Conservation (phyloP, 495 filamentous ascomycete genomes). For the Hypoxylon subgilvum region DNA sequence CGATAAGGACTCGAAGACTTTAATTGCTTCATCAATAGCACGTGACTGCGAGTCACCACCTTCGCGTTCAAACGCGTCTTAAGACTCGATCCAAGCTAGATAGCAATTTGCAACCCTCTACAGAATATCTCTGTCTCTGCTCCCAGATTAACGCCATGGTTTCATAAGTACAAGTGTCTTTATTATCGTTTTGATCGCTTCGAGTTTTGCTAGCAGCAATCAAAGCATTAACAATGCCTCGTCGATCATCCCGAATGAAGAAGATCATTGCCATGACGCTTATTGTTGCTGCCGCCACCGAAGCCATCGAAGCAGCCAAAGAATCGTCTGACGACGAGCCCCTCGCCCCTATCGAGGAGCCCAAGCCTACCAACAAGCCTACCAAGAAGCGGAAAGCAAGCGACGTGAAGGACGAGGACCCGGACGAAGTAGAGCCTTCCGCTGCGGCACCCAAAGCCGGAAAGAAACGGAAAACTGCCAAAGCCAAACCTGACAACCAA, state of each 20-base stretch:
- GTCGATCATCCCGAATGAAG: slow-evolving; percentile 25
- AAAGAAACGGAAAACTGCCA: slow-evolving; percentile 58
- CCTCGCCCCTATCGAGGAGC: slow-evolving; percentile 1
- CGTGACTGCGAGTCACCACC: slow-evolving; percentile 22
- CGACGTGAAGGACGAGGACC: slow-evolving; percentile 32
- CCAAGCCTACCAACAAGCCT: slow-evolving; percentile 27
- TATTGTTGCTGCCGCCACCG: slow-evolving; percentile 9
- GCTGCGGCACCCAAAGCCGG: slow-evolving; percentile 39
- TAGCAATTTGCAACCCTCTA: not conserved
- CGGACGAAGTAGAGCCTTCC: slow-evolving; percentile 32
- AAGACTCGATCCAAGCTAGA: not conserved
- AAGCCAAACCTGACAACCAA: slow-evolving; percentile 50
- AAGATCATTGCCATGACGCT: slow-evolving; percentile 16
- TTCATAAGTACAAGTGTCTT: not conserved
- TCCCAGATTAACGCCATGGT: not conserved
- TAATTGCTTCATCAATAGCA: slow-evolving; percentile 33
- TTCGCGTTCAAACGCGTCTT: slow-evolving; percentile 27
- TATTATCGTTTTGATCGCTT: not conserved
- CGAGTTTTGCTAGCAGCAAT: not conserved
- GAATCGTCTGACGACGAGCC: slow-evolving; percentile 10
- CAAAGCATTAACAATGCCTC: slow-evolving; percentile 28
- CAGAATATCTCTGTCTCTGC: not conserved
- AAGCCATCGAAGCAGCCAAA: slow-evolving; percentile 19
- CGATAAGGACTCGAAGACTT: slow-evolving; percentile 7
- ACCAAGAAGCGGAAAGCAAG: slow-evolving; percentile 50